Base-by-base conservation (phyloP, 2,329 filamentous ascomycete genomes). In the Nannizzia gypsea region DNA sequence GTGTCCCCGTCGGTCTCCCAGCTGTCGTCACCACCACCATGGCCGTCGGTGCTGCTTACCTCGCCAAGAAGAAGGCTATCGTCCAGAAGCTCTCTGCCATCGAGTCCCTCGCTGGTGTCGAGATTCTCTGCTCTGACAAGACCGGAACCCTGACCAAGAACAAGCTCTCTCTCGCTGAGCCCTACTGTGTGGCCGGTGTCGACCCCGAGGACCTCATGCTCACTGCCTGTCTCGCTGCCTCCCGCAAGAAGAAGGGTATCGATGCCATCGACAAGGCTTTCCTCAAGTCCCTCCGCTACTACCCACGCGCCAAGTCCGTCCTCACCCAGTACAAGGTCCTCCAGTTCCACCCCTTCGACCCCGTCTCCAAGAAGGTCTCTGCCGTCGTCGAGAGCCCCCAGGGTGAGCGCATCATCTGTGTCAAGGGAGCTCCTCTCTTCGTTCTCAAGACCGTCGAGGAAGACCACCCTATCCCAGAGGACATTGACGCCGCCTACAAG, bases 251-350 rank as follows among this genome's bases (percentile, higher is more conserved):
- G 83, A 95, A 95, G 81, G 90, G 89, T 79, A 91, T 95, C 65
- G 90, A 95, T 72, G 88, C 90, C 66, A 95, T 95, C 67, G 90
- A 95, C 82, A 93, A 92, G 81, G 90, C 89, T 71, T 95, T 95
- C 81, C 81, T 95, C 67, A 95, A 93, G 80, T 83, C 87, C 22
- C 84, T 95, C 64, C 83, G 83, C 71, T 86, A 80, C 78, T 95
- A 95, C 73, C 90, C 90, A 64, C 83, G 83, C 64, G 89, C 89
- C 76, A 95, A 93, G 81, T 75, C 78, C 63, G 85, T 88, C 59
- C 83, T 95, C 59, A 83, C 83, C 77, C 89, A 89, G 78, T 95
- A 92, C 82, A 87, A 86, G 76, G 87, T 91, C 62, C 76, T 92
- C 66, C 83, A 91, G 50, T 95, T 95, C 80, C 82, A 84, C 74